phyloP scores from a whole-genome alignment of 73 alveolate species.

The Urostyla sp. region DNA sequence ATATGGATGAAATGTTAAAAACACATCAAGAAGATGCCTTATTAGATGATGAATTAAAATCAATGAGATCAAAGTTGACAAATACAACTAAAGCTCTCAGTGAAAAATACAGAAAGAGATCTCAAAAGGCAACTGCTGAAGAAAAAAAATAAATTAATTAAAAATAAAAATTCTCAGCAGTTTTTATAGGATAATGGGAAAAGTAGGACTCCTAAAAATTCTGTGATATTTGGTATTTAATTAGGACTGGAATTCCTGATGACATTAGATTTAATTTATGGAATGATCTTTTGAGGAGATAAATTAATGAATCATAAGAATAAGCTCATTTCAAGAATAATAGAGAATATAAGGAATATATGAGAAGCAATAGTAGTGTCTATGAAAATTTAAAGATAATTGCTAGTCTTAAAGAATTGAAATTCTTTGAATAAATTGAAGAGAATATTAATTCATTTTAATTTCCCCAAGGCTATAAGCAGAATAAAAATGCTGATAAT shows the following conservation, averaged over 20 bases:
- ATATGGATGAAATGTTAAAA: slow-evolving; percentile 34
- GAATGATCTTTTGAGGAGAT: slow-evolving; percentile 44
- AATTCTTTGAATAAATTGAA: slow-evolving; percentile 8
- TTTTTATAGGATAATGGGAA: slow-evolving; percentile 43
- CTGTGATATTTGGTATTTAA: slow-evolving; percentile 37
- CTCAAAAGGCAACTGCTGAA: too few species aligned
- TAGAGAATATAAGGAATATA: background rate
- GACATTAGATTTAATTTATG: slow-evolving; percentile 35
- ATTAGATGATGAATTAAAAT: slow-evolving; percentile 41
- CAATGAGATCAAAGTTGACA: slow-evolving; percentile 25
- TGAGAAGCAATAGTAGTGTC: slow-evolving; percentile 1
- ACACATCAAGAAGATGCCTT: slow-evolving; percentile 36
- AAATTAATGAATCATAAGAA: slow-evolving; percentile 8
- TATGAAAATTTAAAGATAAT: slow-evolving; percentile 20
- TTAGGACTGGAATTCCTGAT: slow-evolving; percentile 33
- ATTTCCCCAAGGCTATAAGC: slow-evolving; percentile 23
- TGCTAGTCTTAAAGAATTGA: slow-evolving; percentile 9
- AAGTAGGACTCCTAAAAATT: slow-evolving; percentile 30
- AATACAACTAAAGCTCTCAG: slow-evolving; percentile 48
- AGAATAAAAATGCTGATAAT: background rate
- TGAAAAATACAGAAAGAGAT: slow-evolving; percentile 31
- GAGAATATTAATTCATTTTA: slow-evolving; percentile 2
- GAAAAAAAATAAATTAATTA: slow-evolving; percentile 9
- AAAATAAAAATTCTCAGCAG: slow-evolving; percentile 22
- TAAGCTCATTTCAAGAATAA: slow-evolving; percentile 1